Evolutionary conservation across 2,329 filamentous ascomycete genomes (phyloP).

Genomic region (Paramyrothecium roridum): DNA sequence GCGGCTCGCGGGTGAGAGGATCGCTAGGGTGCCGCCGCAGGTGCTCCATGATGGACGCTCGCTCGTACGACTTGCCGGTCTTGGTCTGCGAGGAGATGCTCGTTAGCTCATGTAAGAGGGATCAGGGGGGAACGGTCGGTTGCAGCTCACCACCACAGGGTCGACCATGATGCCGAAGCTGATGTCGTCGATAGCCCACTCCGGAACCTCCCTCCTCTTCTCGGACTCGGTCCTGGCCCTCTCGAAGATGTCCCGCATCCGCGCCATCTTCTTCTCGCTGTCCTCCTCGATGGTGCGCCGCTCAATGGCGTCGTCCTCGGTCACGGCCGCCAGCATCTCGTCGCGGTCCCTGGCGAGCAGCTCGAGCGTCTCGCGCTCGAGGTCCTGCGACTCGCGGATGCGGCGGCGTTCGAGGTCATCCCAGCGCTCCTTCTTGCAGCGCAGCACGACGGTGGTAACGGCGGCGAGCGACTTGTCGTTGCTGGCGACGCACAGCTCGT

Average conservation of each 20-base stretch:
- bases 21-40: constrained; percentile 73
- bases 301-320: constrained; percentile 40
- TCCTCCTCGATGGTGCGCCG: constrained; percentile 44
- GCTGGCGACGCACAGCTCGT: constrained; percentile 61
- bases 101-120: constrained; percentile 7
- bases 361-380: constrained; percentile 59
- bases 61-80: constrained; percentile 87
- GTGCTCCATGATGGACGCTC: constrained; percentile 81
- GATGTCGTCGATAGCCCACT: constrained; percentile 76
- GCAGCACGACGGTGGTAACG: constrained; percentile 71
- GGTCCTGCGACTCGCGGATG: constrained; percentile 48
- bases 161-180: constrained; percentile 73
- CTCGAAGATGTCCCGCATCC: constrained; percentile 49
- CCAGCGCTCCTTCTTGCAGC: constrained; percentile 85
- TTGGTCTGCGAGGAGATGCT: constrained; percentile 54
- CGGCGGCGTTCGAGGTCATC: constrained; percentile 66
- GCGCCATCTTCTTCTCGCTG: constrained; percentile 41
- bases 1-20: constrained; percentile 76
- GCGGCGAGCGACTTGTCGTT: constrained; percentile 66
- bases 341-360: constrained; percentile 46
- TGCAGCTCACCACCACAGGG: constrained; percentile 51
- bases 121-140: not conserved
- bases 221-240: constrained; percentile 40
- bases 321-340: constrained; percentile 32
- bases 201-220: constrained; percentile 60